Base-by-base conservation (phyloP, 2,329 filamentous ascomycete species). In the Xylariaceae sp. region DNA sequence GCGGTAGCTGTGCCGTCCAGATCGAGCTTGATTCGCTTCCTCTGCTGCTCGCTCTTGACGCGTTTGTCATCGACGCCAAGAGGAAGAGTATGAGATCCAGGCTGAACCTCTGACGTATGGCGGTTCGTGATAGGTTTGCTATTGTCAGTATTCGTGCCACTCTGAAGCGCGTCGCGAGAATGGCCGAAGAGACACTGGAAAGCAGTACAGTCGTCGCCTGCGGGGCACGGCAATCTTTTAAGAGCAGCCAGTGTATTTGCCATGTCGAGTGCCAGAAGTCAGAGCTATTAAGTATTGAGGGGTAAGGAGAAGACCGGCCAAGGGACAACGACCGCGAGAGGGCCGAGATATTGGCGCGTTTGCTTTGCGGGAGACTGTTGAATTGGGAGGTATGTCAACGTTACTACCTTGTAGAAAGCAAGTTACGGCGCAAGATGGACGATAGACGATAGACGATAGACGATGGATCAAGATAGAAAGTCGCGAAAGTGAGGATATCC, bases 131-230 rank as follows among this genome's bases (percentile, higher is more conserved):
- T 29, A 19, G 49, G 51, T 41, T 58, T 54, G 43, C 46, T 47
- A 6, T 54, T 51, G 50, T 8, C 39, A 30, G 55, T 39, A 46
- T 54, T 57, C 11, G 57, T 47, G 52, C 64, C 49, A 11, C 64
- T 50, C 27, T 56, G 65, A 12, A 32, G 50, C 35, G 30, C 34
- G 32, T 77, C 73, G 26, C 62, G 64, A 35, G 67, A 67, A 60
- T 79, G 76, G 31, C 74, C 74, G 60, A 80, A 80, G 40, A 80
- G 72, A 61, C 77, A 80, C 56, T 74, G 70, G 60, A 77, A 78
- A 12, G 77, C 76, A 6, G 72, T 76, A 62, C 77, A 80, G 2
- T 57, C 68, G 46, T 73, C 69, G 49, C 77, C 77, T 26, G 75
- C 76, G 4, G 77, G 77, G 60, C 77, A 80, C 7, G 76, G 75